phyloP scores from a whole-genome alignment of 2,329 filamentous ascomycete species.

The Phaeoacremonium minimum region DNA sequence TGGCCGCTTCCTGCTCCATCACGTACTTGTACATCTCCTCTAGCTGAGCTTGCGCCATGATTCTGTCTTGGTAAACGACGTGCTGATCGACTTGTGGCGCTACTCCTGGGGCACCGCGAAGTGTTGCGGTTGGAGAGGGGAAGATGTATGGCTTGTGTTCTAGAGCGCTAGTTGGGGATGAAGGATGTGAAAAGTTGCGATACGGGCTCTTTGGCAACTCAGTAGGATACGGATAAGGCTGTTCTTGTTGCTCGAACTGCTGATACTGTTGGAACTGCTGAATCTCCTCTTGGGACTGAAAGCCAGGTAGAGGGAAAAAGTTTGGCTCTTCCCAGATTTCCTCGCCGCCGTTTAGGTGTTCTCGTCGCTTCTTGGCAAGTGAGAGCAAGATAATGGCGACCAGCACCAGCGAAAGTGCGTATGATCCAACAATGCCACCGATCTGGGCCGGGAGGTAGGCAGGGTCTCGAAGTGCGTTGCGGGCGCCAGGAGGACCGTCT shows the following conservation, averaged over 20 bases:
- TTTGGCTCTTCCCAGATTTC: constrained; percentile 27
- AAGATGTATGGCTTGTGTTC: constrained; percentile 33
- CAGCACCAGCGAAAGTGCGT: constrained; percentile 72
- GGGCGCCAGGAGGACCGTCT: constrained; percentile 56
- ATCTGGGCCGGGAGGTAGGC: constrained; percentile 75
- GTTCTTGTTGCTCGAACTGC: constrained; percentile 8
- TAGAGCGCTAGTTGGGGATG: constrained; percentile 34
- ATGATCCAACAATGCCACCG: constrained; percentile 77
- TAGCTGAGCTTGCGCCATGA: constrained; percentile 75
- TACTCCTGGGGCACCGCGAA: constrained; percentile 49
- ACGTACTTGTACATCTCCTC: constrained; percentile 89
- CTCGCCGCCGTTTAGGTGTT: constrained; percentile 49
- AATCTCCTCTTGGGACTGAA: not conserved
- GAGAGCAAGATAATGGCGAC: constrained; percentile 63
- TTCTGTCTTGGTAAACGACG: constrained; percentile 69
- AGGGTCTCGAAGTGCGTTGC: constrained; percentile 54
- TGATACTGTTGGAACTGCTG: constrained; percentile 2
- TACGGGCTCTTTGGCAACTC: constrained; percentile 26
- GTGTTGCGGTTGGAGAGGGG: constrained; percentile 41
- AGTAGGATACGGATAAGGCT: not conserved
- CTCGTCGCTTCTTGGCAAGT: constrained; percentile 51
- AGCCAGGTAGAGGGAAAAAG: not conserved
- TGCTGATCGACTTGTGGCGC: constrained; percentile 72
- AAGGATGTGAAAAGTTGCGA: constrained; percentile 49
- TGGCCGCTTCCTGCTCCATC: constrained; percentile 79